Conservation (phyloP, 305 asterid genomes). For the Euphrasia arctica region DNA sequence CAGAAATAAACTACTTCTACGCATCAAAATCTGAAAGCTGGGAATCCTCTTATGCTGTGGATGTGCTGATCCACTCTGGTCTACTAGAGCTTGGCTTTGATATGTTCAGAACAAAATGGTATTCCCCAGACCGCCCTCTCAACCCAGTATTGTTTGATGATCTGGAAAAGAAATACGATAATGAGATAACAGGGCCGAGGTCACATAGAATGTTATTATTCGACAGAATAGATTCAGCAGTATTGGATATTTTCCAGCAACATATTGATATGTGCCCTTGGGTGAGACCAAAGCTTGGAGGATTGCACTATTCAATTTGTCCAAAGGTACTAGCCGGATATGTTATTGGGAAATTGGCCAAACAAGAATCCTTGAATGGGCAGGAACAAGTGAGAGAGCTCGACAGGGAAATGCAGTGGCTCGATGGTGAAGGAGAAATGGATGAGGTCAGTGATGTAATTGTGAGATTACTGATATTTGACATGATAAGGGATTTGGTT, state of each 20-base stretch:
- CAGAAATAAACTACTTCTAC: constrained; percentile 29
- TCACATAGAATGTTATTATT: constrained; percentile 63
- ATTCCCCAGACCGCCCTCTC: constrained; percentile 56
- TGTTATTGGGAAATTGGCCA: constrained; percentile 40
- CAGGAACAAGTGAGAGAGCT: constrained; percentile 35
- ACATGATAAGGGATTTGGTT: constrained; percentile 48
- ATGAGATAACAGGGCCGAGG: constrained; percentile 33
- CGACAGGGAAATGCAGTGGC: constrained; percentile 67
- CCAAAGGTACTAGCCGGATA: constrained; percentile 35
- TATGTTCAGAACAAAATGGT: constrained; percentile 40
- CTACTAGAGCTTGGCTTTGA: constrained; percentile 45
- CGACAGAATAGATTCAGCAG: constrained; percentile 50
- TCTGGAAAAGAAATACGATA: constrained; percentile 66
- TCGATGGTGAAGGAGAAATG: constrained; percentile 37
- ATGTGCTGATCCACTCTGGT: constrained; percentile 54
- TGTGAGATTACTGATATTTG: constrained; percentile 63
- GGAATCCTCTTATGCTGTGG: constrained; percentile 51
- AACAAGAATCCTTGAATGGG: constrained; percentile 24
- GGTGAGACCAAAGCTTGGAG: constrained; percentile 44
- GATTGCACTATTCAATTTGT: constrained; percentile 21
- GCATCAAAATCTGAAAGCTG: constrained; percentile 29
- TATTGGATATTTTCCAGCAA: constrained; percentile 42
- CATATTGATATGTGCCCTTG: constrained; percentile 45
- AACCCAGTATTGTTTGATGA: constrained; percentile 49
- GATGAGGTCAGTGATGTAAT: constrained; percentile 56